These are phyloP conservation scores for Exophiala aquamarina DNA, from an alignment of 2,329 filamentous ascomycete genomes.

Conservation along the genomic window DNA sequence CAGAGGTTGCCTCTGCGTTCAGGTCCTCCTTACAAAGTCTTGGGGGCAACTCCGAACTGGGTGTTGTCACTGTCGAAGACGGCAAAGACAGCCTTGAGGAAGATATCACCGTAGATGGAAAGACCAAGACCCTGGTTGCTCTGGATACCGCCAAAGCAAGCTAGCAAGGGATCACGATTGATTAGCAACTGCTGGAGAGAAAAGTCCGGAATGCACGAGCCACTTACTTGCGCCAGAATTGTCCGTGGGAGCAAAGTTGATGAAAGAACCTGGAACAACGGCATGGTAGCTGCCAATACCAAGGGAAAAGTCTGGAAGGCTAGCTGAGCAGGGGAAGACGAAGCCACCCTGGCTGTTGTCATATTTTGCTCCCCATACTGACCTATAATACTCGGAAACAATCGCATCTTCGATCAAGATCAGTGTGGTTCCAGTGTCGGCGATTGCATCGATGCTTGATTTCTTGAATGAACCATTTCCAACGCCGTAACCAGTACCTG, in stretches of 20 bases:
- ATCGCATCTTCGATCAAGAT: conserved; percentile 57
- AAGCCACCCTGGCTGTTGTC: conserved; percentile 25
- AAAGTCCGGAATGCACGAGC: neutral
- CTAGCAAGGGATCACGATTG: conserved; percentile 11
- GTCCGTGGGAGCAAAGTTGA: conserved; percentile 44
- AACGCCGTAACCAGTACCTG: conserved; percentile 55
- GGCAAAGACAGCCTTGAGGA: conserved; percentile 75
- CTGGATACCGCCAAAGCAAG: conserved; percentile 78
- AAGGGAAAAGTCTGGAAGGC: conserved; percentile 55
- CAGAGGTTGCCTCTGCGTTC: too few relatives aligned
- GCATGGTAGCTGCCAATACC: conserved; percentile 51
- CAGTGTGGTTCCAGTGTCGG: conserved; percentile 71
- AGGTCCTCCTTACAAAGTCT: conserved; percentile 17
- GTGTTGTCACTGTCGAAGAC: conserved; percentile 59
- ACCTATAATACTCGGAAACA: conserved; percentile 59
- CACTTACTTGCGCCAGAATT: conserved; percentile 22
- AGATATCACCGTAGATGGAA: conserved; percentile 74
- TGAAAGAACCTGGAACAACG: conserved; percentile 53
- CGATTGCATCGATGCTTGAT: conserved; percentile 55
- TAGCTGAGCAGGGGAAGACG: conserved; percentile 49
- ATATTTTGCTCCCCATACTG: conserved; percentile 51
- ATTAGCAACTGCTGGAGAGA: neutral
- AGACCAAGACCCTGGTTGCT: conserved; percentile 53
- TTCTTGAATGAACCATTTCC: conserved; percentile 44
- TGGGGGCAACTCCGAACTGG: conserved; percentile 25